Base-by-base conservation (phyloP, 768 basidiomycete species). In the Xerocomus potaroensis region DNA sequence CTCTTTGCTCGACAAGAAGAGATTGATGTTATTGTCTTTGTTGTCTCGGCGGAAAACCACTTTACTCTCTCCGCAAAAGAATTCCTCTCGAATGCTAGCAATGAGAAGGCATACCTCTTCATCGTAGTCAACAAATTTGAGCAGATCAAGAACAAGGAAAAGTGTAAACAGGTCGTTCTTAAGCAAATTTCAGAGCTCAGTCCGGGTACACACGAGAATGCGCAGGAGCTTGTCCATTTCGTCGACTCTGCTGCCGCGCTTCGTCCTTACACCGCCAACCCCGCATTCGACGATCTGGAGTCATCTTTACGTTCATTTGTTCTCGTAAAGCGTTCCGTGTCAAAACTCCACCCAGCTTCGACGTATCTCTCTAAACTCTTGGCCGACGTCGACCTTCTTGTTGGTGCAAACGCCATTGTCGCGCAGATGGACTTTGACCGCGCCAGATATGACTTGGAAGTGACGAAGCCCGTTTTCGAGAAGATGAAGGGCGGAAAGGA, bases 81-180 rank as follows among this genome's bases (percentile, higher is more conserved):
- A 65, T 97, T 99, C 76, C 77, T 99, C 38, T 79, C 73, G 73
- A 91, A 82, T 57, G 93, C 95, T 2, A 89, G 87, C 71, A 87
- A 91, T 58, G 96, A 99, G 72, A 98, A 98, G 73, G 92, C 95
- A 0, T 95, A 94, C 64, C 72, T 99, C 40, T 99, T 99, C 74
- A 87, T 98, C 63, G 96, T 98, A 45, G 95, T 97, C 65, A 99
- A 99, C 78, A 92, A 94, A 66, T 99, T 84, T 64, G 92, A 91
- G 59, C 87, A 91, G 63, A 95, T 98, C 70, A 81, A 83, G 64
- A 89, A 97, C 74, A 96, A 97, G 72, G 89, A 87, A 40, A 86
- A 91, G 66, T 98, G 96, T 69, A 80, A 81, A 59, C 78, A 89
- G 33, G 68, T 84, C 26, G 87, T 99, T 36, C 78, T 96, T 22